phyloP scores from a whole-genome alignment of 1,284 basidiomycete genomes.

The Singerocomus inundabilis region DNA sequence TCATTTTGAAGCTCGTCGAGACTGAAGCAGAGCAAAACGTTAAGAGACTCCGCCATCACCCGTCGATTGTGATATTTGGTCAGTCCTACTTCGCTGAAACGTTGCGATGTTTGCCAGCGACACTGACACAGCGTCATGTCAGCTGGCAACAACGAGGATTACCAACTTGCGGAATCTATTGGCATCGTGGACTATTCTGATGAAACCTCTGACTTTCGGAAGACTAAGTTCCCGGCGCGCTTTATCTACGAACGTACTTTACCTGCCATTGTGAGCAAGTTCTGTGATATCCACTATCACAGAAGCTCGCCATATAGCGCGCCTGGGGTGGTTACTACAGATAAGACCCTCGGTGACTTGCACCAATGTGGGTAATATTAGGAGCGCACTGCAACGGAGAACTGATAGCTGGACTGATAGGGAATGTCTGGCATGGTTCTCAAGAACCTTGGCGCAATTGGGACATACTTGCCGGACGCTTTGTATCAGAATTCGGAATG shows the following conservation, averaged over 20 bases:
- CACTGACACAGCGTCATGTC: constrained; percentile 8
- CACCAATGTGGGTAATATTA: constrained; percentile 67
- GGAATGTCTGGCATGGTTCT: constrained; percentile 90
- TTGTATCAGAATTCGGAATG: constrained; percentile 91
- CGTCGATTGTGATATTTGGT: constrained; percentile 83
- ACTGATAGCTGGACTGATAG: constrained; percentile 42
- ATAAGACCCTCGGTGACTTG: constrained; percentile 77
- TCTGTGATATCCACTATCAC: constrained; percentile 76
- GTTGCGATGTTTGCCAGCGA: background rate
- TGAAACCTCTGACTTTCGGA: constrained; percentile 76
- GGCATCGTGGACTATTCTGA: constrained; percentile 82
- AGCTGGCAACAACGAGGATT: constrained; percentile 93
- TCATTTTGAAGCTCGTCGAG: constrained; percentile 63
- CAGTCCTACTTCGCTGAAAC: constrained; percentile 23
- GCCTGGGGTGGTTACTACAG: constrained; percentile 68
- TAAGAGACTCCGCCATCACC: constrained; percentile 71
- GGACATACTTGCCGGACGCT: constrained; percentile 81
- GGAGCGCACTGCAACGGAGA: background rate
- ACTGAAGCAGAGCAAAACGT: constrained; percentile 74
- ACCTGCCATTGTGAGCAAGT: constrained; percentile 64
- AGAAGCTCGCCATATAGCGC: constrained; percentile 86
- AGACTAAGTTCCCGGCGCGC: constrained; percentile 83
- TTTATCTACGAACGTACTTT: constrained; percentile 84
- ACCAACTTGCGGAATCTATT: constrained; percentile 76
- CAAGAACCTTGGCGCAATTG: constrained; percentile 91